A percentile compares a stretch with the other conserved stretches of the same genome.
Evolutionary conservation across 108 stramenopile genomes (phyloP).

Genomic region (Cyclotella baltica): DNA sequence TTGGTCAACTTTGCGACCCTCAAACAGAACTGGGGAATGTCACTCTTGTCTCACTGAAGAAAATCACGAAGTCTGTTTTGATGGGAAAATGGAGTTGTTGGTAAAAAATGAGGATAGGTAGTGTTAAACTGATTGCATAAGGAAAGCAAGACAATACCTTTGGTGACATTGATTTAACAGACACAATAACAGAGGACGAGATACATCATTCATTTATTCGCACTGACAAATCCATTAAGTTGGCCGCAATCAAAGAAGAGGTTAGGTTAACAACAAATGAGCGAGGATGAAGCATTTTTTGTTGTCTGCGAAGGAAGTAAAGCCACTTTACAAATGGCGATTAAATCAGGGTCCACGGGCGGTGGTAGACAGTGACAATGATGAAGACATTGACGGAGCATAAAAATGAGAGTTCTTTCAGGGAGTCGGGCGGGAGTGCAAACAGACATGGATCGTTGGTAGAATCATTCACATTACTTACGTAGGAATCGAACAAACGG

Average conservation of each 20-base stretch:
- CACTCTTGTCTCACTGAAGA: not conserved
- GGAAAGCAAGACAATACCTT: slow-evolving; percentile 12
- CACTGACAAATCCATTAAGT: not conserved
- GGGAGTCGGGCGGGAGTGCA: not conserved
- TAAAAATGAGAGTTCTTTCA: not conserved
- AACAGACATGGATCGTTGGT: too few species aligned
- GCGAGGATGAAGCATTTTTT: not conserved
- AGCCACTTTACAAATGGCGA: not conserved
- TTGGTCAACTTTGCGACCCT: not conserved
- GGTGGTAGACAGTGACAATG: not conserved
- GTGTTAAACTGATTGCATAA: slow-evolving; percentile 12
- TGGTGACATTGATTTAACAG: not conserved
- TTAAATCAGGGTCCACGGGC: not conserved
- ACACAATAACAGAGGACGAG: slow-evolving; percentile 3
- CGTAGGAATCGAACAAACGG: too few species aligned
- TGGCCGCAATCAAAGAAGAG: not conserved
- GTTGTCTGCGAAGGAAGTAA: not conserved
- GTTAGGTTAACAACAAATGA: not conserved
- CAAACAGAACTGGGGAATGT: not conserved
- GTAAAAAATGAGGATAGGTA: not conserved
- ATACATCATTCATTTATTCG: not conserved
- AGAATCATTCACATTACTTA: too few species aligned
- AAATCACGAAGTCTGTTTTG: not conserved
- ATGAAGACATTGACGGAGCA: not conserved
- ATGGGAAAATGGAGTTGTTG: slow-evolving; percentile 4